Base-by-base conservation (phyloP, 108 stramenopile species). In the Conticribra weissflogii region DNA sequence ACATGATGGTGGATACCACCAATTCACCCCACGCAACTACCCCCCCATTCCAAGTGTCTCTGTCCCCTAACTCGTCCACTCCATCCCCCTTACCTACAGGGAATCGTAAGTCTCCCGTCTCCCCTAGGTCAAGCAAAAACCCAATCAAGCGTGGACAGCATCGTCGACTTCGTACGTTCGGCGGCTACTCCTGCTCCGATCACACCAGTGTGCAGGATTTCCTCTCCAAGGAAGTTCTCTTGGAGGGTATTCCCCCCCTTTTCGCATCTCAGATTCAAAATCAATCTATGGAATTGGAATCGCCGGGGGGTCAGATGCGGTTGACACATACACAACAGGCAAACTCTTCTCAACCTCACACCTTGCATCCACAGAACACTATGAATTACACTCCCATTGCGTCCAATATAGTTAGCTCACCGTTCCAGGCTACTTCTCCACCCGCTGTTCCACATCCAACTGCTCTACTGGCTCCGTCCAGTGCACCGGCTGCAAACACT, bases 211-310 rank as follows among this genome's bases (percentile, higher is more conserved):
- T 41, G 3, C 5, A 23, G n/a, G 59, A 34, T 59, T 24, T 41
- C 17, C 12, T 41, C 8, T 41, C 36, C 5, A 41, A 41, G 36
- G 36, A 41, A 41, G 36, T 9, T 12, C n/a, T 18, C 3, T 23
- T 59, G n/a, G 21, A 59, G 36, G 36, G 36, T n/a, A 59, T 59
- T 21, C 36, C 36, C 36, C 17, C 59, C 23, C 41, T 59, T n/a
- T 59, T 59, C 44, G 34, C 36, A 21, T 32, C 33, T 3, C 2
- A 41, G 17, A 12, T 8, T n/a, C 36, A 34, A 3, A 16, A 34
- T 2, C 34, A 44, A 12, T 41, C 36, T 4, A 41, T 41, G 36
- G 8, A 41, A 12, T 9, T 41, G 36, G 36, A 41, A 41, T 5
- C 5, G 12, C 36, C 5, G 36, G 36, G 5, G 36, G 5, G 12